Evolutionary conservation across 176 grass and related monocot genomes (phyloP).

Genomic region (Elymus sibiricus): DNA sequence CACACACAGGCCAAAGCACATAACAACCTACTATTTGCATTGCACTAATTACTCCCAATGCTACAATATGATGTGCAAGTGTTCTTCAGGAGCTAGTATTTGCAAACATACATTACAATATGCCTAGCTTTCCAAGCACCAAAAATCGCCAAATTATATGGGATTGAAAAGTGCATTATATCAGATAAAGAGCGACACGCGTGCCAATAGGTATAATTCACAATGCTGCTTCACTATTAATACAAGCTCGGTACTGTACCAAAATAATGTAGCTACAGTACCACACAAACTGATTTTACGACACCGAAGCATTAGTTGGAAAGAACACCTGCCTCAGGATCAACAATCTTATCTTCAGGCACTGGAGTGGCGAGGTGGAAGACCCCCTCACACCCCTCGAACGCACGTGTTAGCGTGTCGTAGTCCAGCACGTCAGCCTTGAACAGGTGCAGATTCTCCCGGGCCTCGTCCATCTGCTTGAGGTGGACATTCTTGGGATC

Average conservation of each 20-base stretch:
- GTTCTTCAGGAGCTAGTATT: not conserved
- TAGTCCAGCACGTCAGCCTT: constrained; percentile 59
- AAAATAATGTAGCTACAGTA: not conserved
- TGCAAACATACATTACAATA: not conserved
- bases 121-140: not conserved
- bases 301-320: not conserved
- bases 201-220: not conserved
- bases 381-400: constrained; percentile 51
- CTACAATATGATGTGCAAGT: not conserved
- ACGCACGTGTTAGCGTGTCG: constrained; percentile 28
- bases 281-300: not conserved
- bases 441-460: constrained; percentile 57
- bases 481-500: constrained; percentile 55
- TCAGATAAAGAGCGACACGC: not conserved
- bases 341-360: constrained; percentile 37
- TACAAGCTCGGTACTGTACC: not conserved
- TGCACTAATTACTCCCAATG: not conserved
- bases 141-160: not conserved
- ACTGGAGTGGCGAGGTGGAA: constrained; percentile 68
- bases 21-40: not conserved
- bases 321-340: constrained; percentile 44
- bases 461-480: constrained; percentile 38
- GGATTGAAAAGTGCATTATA: not conserved
- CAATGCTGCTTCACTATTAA: not conserved
- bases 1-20: not conserved